Percentiles rank a stretch among this genome's conserved stretches.
Conservation (phyloP, 139 green algal genomes). For the Mychonastes homosphaera region DNA sequence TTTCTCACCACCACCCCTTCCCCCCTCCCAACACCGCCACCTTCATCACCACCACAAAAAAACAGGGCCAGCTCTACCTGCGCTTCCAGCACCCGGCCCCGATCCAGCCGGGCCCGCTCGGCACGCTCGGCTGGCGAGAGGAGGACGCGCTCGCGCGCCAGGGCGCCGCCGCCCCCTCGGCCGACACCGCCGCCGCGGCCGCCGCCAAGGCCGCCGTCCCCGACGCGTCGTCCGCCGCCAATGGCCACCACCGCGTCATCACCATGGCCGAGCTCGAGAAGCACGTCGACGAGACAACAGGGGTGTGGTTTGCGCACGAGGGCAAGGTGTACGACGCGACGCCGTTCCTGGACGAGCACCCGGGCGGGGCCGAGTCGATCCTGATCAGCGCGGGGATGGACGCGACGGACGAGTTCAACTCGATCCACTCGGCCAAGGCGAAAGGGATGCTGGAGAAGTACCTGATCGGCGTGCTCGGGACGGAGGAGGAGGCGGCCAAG, state of each 20-base stretch:
- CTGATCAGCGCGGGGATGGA: slow-evolving; percentile 54
- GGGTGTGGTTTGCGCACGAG: slow-evolving; percentile 88
- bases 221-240: not conserved
- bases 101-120: slow-evolving; percentile 39
- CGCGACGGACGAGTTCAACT: slow-evolving; percentile 81
- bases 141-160: slow-evolving; percentile 44
- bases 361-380: slow-evolving; percentile 78
- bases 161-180: slow-evolving; percentile 13
- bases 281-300: slow-evolving; percentile 60
- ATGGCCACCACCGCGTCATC: slow-evolving; percentile 17
- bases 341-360: slow-evolving; percentile 84
- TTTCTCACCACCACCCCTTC: not conserved
- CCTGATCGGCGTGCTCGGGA: slow-evolving; percentile 62
- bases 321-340: slow-evolving; percentile 93
- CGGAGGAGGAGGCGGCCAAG: slow-evolving; percentile 10
- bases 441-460: slow-evolving; percentile 74
- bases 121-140: slow-evolving; percentile 55
- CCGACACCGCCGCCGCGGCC: slow-evolving; percentile 2
- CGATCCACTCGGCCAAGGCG: slow-evolving; percentile 76
- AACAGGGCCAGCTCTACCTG: slow-evolving; percentile 44
- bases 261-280: slow-evolving; percentile 65
- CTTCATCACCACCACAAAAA: too few species aligned
- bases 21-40: not conserved
- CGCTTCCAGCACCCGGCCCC: slow-evolving; percentile 76
- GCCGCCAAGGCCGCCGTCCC: slow-evolving; percentile 2